Evolutionary conservation across 306 rosid genomes (phyloP).

Genomic region (Prinsepia uniflora): DNA sequence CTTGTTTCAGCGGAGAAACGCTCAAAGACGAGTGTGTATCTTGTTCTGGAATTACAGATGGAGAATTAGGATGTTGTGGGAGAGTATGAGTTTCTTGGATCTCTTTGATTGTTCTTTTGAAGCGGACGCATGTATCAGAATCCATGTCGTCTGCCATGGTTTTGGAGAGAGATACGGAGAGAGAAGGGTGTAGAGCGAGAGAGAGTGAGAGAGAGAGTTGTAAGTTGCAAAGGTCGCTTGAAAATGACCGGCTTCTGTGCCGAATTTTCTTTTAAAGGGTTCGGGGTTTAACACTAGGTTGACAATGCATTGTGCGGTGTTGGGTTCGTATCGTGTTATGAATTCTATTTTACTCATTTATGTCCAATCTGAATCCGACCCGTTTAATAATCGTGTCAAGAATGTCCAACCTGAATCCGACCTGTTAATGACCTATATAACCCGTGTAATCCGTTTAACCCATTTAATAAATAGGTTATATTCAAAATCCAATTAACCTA

Average conservation of each 20-base stretch:
- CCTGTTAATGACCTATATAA: no score
- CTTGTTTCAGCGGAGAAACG: slow-evolving; percentile 16
- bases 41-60: neutral
- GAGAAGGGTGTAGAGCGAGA: neutral
- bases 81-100: slow-evolving; percentile 5
- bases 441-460: no score
- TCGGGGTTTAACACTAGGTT: neutral
- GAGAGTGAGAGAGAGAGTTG: neutral
- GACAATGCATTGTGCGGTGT: no score
- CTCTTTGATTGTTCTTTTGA: slow-evolving; percentile 11
- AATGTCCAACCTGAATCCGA: no score
- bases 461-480: no score
- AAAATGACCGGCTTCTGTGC: neutral
- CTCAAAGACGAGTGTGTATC: neutral
- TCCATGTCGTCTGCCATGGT: slow-evolving; percentile 20
- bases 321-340: no score
- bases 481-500: no score
- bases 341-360: no score
- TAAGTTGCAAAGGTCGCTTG: neutral
- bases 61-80: neutral
- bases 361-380: no score
- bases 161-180: neutral
- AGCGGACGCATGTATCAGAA: slow-evolving; percentile 17
- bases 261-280: no score
- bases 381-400: no score